Evolutionary conservation across 169 alveolate genomes (phyloP), one percentile per base, ranked within the genome.

Genomic region (Cryptosporidium bovis): DNA sequence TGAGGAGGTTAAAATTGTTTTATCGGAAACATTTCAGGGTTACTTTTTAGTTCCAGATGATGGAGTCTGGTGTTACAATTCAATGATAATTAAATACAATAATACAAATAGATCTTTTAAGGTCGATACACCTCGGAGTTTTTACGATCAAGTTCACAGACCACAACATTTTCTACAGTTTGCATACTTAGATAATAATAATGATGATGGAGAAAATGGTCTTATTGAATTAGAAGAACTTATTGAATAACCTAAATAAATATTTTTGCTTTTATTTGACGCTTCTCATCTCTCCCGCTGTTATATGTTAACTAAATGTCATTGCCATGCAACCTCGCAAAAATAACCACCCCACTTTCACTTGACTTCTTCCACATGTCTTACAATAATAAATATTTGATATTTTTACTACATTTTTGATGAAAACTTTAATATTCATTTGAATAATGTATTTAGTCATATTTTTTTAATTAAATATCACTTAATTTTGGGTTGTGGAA

Each of bases 21-120:
- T 99, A 44, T 96, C 99, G 46, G 99, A 97, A 91, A 97, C 94
- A 83, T 97, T 95, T 92, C 92, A 96, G 91, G 99, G 99, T 18
- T 99, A 96, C 95, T 98, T 97, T 93, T 92, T 99, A 95, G 97
- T 98, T 51, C 99, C 99, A 29, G 99, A 96, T 56, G 99, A 96
- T 66, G 99, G 97, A 51, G 92, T 98, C 44, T 99, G 99, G 99
- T 98, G 97, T 94, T 99, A 98, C 93, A 97, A 98, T 94, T 97
- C 98, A 91, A 97, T 97, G 98, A 99, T 99, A 40, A 95, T 95
- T 62, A 92, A 92, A 92, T 89, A 83, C 36, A 65, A 36, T 58
- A 3, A 53, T 33, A 36, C 60, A 34, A n/a, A 56, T 50, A 66
- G 40, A 51, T 51, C 40, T 51, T 58, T 92, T 92, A 62, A 97